Evolutionary conservation across 1,139 yeast species (phyloP).

Genomic region (Geotrichum europaeum): DNA sequence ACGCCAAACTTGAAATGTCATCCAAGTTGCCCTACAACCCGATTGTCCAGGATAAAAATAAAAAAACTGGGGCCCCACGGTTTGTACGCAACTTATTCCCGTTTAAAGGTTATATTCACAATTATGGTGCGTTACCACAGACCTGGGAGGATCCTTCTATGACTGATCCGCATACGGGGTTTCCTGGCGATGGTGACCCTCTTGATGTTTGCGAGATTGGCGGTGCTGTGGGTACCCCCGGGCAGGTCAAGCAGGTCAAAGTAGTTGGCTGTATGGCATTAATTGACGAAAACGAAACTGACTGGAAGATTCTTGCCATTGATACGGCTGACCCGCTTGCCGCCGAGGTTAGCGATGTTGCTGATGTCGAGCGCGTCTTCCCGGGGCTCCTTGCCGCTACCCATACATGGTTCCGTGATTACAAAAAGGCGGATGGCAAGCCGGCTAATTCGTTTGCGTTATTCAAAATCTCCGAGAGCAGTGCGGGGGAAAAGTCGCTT

Average conservation of each 20-base stretch:
- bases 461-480: slow-evolving; percentile 46
- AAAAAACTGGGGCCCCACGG: slow-evolving; percentile 58
- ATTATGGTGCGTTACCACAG: slow-evolving; percentile 98
- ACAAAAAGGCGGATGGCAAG: slow-evolving; percentile 92
- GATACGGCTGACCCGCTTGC: slow-evolving; percentile 80
- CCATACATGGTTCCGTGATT: slow-evolving; percentile 89
- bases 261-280: slow-evolving; percentile 89
- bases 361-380: slow-evolving; percentile 73
- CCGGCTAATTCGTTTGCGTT: slow-evolving; percentile 82
- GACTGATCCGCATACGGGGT: slow-evolving; percentile 43
- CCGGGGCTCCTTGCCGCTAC: slow-evolving; percentile 85
- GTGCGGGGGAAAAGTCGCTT: slow-evolving; percentile 39
- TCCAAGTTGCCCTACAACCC: slow-evolving; percentile 56
- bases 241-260: slow-evolving; percentile 78
- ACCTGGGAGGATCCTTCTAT: slow-evolving; percentile 82
- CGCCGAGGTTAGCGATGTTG: slow-evolving; percentile 62
- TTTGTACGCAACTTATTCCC: slow-evolving; percentile 93
- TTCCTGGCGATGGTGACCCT: slow-evolving; percentile 92
- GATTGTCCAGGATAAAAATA: slow-evolving; percentile 86
- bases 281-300: slow-evolving; percentile 95
- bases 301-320: slow-evolving; percentile 91
- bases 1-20: slow-evolving; percentile 71
- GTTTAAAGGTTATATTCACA: slow-evolving; percentile 91
- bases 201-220: slow-evolving; percentile 96
- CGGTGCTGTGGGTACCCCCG: slow-evolving; percentile 54